Evolutionary conservation across 2,329 filamentous ascomycete genomes (phyloP).

Genomic region (Aschersonia sp.): DNA sequence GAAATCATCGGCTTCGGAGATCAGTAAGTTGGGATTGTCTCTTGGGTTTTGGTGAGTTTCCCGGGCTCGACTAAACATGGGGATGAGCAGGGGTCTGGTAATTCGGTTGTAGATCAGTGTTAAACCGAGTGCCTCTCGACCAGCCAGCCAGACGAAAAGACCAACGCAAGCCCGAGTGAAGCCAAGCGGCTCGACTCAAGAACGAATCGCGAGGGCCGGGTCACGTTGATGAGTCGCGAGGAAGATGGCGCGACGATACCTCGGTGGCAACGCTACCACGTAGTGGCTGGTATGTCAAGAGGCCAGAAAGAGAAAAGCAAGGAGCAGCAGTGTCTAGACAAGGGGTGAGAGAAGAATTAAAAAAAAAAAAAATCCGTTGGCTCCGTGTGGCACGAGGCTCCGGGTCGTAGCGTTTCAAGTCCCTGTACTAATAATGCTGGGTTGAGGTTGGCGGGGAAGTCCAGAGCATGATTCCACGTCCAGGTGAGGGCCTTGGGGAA

Average conservation of each 20-base stretch:
- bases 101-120: not conserved
- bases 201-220: not conserved
- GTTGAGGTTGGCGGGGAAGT: slow-evolving; percentile 4
- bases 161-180: not conserved
- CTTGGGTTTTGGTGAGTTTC: slow-evolving; percentile 14
- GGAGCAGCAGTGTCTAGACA: not conserved
- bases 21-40: slow-evolving; percentile 6
- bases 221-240: not conserved
- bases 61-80: slow-evolving; percentile 24
- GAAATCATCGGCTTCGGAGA: slow-evolving; percentile 2
- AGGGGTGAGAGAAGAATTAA: not conserved
- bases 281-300: not conserved
- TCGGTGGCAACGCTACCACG: not conserved
- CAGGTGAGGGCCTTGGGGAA: not conserved
- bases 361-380: slow-evolving; percentile 1
- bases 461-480: slow-evolving; percentile 4
- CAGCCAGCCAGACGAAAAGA: not conserved
- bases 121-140: not conserved
- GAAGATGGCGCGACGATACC: not conserved
- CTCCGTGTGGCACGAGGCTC: slow-evolving; percentile 1
- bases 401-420: slow-evolving; percentile 8
- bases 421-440: slow-evolving; percentile 6
- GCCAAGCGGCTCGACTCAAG: not conserved
- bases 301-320: not conserved
- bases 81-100: slow-evolving; percentile 5